Evolutionary conservation across 768 basidiomycete species (phyloP), one percentile per base, ranked within the genome.

Genomic region (Termitomyces eurrhizus): DNA sequence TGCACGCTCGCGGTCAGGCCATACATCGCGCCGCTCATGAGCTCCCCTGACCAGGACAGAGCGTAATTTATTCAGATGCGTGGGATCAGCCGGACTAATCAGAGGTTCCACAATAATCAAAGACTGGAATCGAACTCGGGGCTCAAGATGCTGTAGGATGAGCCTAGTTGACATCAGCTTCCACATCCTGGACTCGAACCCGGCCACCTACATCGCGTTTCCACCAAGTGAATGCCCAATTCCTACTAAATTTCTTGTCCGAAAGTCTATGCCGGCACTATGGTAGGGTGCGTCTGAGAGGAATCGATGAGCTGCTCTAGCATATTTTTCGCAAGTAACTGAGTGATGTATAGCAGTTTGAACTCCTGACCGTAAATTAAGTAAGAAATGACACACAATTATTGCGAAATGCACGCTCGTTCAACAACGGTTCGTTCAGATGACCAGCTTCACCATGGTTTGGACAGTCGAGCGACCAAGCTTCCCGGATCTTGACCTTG

Each of bases 161-260:
- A 83, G 75, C 69, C 87, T 88, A 61, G 50, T 55, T 9, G 51
- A 12, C 11, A 21, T 46, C 49, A 53, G 54, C 53, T 24, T 35
- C 36, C 48, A 7, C 44, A 14, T 51, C 3, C 11, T 44, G 11
- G 21, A n/a, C 32, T 11, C 45, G 18, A 29, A 62, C 41, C 45
- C n/a, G 37, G 48, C 21, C 62, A 75, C 82, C 58, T 65, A 88
- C 88, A 87, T 81, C 24, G 83, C 75, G 58, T 86, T 85, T 42
- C 81, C 87, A 14, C 88, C 88, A 21, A 90, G 72, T 1, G 87
- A 88, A 68, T 90, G 88, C 0, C 87, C 88, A 18, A 90, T 78
- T 2, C 86, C 87, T 41, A 88, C 76, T 2, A 90, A 71, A 48
- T 77, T 82, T 61, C 84, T 72, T 24, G 66, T 70, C 32, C 68